These are phyloP conservation scores for Apiospora saccharicola DNA, from an alignment of 2,329 filamentous ascomycete species.

Conservation along the genomic window DNA sequence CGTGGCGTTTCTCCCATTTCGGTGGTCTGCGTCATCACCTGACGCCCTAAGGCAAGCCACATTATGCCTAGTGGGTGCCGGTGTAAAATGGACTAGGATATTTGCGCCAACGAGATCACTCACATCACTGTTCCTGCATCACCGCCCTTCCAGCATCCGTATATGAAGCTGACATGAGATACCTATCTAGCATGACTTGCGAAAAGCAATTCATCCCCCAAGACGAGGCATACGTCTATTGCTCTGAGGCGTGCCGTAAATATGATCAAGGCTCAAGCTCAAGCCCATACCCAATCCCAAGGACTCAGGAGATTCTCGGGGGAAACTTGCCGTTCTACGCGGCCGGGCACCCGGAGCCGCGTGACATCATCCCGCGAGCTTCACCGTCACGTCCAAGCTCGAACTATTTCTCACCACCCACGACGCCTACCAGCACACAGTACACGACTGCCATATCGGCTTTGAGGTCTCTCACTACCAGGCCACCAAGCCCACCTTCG, in stretches of 20 bases:
- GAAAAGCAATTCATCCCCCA: conserved; percentile 70
- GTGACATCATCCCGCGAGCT: conserved; percentile 69
- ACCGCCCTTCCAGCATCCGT: conserved; percentile 23
- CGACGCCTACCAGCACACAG: conserved; percentile 53
- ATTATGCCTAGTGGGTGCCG: neutral
- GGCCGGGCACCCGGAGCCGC: conserved; percentile 57
- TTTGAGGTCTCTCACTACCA: conserved; percentile 61
- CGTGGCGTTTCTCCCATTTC: conserved; percentile 26
- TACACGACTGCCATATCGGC: conserved; percentile 62
- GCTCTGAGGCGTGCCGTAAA: conserved; percentile 67
- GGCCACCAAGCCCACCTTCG: conserved; percentile 63
- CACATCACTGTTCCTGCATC: conserved; percentile 44
- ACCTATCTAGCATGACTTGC: conserved; percentile 64
- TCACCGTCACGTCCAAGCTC: conserved; percentile 68
- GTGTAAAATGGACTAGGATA: conserved; percentile 14
- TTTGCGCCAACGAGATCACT: conserved; percentile 25
- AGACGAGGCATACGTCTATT: conserved; percentile 66
- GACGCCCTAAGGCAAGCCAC: conserved; percentile 33
- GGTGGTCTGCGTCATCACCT: conserved; percentile 43
- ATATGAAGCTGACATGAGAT: conserved; percentile 5
- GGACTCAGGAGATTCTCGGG: conserved; percentile 42
- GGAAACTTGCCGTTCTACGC: conserved; percentile 55
- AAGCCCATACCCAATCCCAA: conserved; percentile 38
- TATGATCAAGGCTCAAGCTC: conserved; percentile 55
- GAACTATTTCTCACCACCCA: conserved; percentile 62